Evolutionary conservation across 805 yeast genomes (phyloP).

Genomic region (Barnettozyma wickerhamii): DNA sequence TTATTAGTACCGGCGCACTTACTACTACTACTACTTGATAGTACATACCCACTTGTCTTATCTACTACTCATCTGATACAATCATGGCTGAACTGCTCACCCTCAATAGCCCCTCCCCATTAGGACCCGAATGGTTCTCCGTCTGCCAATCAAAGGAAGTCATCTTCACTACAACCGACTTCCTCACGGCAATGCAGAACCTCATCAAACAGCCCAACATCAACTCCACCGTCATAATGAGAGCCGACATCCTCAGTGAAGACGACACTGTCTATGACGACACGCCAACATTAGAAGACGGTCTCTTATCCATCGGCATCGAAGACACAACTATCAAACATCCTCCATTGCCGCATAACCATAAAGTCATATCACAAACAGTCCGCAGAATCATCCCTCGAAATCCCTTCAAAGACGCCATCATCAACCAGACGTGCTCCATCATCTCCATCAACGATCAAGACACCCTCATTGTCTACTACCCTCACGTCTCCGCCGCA

Average conservation of each 20-base stretch:
- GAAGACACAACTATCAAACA: too few species aligned
- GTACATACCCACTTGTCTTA: too few species aligned
- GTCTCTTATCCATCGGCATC: too few species aligned
- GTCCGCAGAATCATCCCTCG: constrained; percentile 90
- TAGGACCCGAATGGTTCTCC: constrained; percentile 64
- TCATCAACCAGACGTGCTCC: constrained; percentile 82
- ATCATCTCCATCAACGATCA: constrained; percentile 35
- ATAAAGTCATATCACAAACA: constrained; percentile 39
- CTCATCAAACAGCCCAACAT: constrained; percentile 80
- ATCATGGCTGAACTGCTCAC: too few species aligned
- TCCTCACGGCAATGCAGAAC: constrained; percentile 72
- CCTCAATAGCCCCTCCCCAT: too few species aligned
- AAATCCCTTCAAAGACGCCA: constrained; percentile 79
- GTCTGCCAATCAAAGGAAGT: constrained; percentile 45
- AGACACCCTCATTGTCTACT: constrained; percentile 59
- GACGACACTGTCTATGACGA: constrained; percentile 34
- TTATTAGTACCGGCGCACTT: too few species aligned
- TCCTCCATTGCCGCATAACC: too few species aligned
- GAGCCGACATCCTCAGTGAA: constrained; percentile 77
- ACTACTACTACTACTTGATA: too few species aligned
- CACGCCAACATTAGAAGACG: constrained; percentile 21
- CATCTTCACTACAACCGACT: constrained; percentile 51
- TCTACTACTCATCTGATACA: too few species aligned
- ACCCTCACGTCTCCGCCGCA: constrained; percentile 62
- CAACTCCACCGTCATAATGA: constrained; percentile 83